phyloP scores from a whole-genome alignment of 139 green algal genomes.

The Coelastrella sp. region DNA sequence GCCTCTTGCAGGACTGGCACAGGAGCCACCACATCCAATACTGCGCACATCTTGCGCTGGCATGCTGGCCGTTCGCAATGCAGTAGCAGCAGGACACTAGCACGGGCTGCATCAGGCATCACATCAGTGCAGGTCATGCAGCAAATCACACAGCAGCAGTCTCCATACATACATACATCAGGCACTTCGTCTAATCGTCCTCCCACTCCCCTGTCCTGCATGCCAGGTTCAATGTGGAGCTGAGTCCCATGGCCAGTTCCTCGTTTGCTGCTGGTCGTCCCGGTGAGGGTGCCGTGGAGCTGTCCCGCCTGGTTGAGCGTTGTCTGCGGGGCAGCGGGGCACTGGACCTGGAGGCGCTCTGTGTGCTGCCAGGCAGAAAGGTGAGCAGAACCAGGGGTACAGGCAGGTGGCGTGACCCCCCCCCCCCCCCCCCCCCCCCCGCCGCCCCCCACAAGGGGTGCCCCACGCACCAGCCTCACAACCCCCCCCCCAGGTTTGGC shows the following conservation, averaged over 20 bases:
- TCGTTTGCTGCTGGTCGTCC: slow-evolving; percentile 21
- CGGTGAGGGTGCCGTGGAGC: slow-evolving; percentile 26
- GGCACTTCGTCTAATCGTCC: too few species aligned
- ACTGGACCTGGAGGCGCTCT: slow-evolving; percentile 31
- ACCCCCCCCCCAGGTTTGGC: too few species aligned
- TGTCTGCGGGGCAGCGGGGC: slow-evolving; percentile 37
- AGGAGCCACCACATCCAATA: too few species aligned
- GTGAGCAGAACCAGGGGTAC: background rate
- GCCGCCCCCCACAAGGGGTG: too few species aligned
- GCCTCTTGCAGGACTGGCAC: too few species aligned
- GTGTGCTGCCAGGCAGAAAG: slow-evolving; percentile 39
- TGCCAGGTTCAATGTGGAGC: slow-evolving; percentile 37
- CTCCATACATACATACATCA: background rate
- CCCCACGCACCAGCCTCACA: too few species aligned
- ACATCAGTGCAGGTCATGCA: background rate
- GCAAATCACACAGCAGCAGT: background rate
- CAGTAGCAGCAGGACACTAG: too few species aligned
- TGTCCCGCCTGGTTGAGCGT: slow-evolving; percentile 32
- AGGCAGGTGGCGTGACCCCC: too few species aligned
- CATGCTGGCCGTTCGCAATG: too few species aligned
- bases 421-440: too few species aligned
- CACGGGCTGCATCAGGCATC: background rate
- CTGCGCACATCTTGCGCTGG: too few species aligned
- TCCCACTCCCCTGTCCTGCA: background rate
- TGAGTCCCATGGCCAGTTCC: slow-evolving; percentile 17